Conservation (phyloP, 2,329 filamentous ascomycete species). For the Hypoxylon sp. region DNA sequence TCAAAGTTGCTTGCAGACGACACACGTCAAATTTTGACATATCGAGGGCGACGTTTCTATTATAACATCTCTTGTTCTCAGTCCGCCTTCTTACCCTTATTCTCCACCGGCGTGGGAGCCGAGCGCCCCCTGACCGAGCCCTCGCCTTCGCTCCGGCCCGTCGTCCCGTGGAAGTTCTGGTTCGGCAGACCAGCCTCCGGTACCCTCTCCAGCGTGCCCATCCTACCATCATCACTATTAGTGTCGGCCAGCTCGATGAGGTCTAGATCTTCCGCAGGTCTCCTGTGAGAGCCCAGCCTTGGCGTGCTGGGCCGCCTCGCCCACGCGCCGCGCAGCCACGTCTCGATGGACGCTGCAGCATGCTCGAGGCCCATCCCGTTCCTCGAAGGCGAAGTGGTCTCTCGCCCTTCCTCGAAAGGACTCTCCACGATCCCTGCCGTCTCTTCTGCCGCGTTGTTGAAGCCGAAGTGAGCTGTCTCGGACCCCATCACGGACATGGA, state of each 20-base stretch:
- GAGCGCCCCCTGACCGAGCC: slow-evolving; percentile 55
- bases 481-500: slow-evolving; percentile 74
- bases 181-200: slow-evolving; percentile 49
- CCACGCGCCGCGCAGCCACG: slow-evolving; percentile 88
- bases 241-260: slow-evolving; percentile 78
- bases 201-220: slow-evolving; percentile 34
- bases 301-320: slow-evolving; percentile 69
- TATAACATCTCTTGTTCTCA: slow-evolving; percentile 38
- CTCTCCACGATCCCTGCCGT: slow-evolving; percentile 62
- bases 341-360: slow-evolving; percentile 87
- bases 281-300: slow-evolving; percentile 55
- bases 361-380: slow-evolving; percentile 76
- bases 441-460: slow-evolving; percentile 56
- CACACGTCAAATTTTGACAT: slow-evolving; percentile 21
- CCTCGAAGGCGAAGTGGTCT: slow-evolving; percentile 55
- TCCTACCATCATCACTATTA: slow-evolving; percentile 65
- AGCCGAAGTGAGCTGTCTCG: slow-evolving; percentile 69
- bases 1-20: slow-evolving; percentile 2
- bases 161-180: slow-evolving; percentile 52
- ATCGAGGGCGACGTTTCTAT: slow-evolving; percentile 20
- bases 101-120: slow-evolving; percentile 40
- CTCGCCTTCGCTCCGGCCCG: slow-evolving; percentile 55
- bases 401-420: slow-evolving; percentile 61
- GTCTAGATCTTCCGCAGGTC: slow-evolving; percentile 65
- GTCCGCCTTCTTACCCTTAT: slow-evolving; percentile 62